Evolutionary conservation across 495 filamentous ascomycete species (phyloP), one percentile per base, ranked within the genome.

Genomic region (Penicillium cinerascens): DNA sequence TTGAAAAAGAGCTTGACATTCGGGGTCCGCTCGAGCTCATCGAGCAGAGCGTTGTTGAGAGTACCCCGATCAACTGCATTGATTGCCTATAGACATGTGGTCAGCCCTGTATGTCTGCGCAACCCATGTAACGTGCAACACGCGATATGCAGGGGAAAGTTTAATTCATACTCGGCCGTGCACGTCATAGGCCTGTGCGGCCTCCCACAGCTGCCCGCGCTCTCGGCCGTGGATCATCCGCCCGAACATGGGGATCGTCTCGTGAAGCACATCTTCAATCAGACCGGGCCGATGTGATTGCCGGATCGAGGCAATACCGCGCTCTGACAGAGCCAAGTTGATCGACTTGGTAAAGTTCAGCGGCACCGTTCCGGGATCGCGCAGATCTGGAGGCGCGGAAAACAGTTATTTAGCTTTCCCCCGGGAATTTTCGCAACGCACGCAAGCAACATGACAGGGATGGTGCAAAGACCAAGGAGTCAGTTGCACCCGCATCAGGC

Each of bases 281-380:
- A 97, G 78, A 10, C 80, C 78, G 6, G 78, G 64, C 16, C 80
- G 78, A 39, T 80, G 71, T 1, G 88, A 82, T 53, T 87, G 71
- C 21, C 80, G 78, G 72, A 97, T 85, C 27, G 92, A 85, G 61
- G 88, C 89, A 63, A 97, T 88, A n/a, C 93, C 93, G 27, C 93
- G 85, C 67, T 97, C 90, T 0, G 93, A 97, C 10, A 99, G 72
- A 16, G 93, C 91, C 17, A 99, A 76, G 62, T 97, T 99, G 76
- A 99, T 99, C 13, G 95, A 97, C 68, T 89, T 95, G 39, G 91
- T 95, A 68, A 97, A 97, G 63, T 97, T 97, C 47, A 97, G 77
- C 0, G 93, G 92, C 10, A 84, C 85, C 0, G 91, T 97, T 8
- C 81, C 80, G 4, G 88, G 85, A 59, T 92, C 82, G 26, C 95